phyloP scores from a whole-genome alignment of 805 yeast genomes.

The Monosporozyma aquatica region DNA sequence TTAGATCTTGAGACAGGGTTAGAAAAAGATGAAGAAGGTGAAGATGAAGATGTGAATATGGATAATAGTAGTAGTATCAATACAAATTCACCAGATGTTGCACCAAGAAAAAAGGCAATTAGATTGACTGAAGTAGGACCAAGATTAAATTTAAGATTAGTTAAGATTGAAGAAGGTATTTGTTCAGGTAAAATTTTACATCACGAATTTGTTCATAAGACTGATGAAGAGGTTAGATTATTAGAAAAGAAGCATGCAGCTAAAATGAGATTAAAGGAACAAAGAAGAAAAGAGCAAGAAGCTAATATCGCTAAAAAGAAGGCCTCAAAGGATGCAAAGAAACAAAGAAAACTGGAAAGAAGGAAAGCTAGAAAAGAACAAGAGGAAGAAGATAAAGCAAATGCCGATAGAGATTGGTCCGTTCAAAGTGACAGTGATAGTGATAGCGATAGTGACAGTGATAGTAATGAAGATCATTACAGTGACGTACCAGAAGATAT shows the following conservation, averaged over 20 bases:
- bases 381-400: constrained; percentile 21
- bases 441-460: constrained; percentile 29
- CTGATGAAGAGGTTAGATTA: constrained; percentile 47
- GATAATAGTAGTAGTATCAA: constrained; percentile 4
- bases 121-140: constrained; percentile 93
- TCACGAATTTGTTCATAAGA: constrained; percentile 62
- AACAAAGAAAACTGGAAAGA: constrained; percentile 55
- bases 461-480: constrained; percentile 27
- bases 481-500: constrained; percentile 37
- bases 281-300: constrained; percentile 69
- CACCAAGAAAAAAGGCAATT: constrained; percentile 64
- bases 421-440: constrained; percentile 13
- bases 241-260: constrained; percentile 61
- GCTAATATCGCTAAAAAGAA: constrained; percentile 69
- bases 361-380: constrained; percentile 31
- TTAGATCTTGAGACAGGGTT: constrained; percentile 15
- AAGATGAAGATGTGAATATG: constrained; percentile 8
- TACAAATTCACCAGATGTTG: constrained; percentile 7
- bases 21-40: constrained; percentile 16
- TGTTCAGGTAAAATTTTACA: constrained; percentile 83
- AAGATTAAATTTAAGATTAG: constrained; percentile 60
- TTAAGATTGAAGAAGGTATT: constrained; percentile 87
- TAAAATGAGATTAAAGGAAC: constrained; percentile 52
- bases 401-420: constrained; percentile 18
- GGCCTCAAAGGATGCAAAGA: constrained; percentile 64